Conservation (phyloP, 345 rosid species). For the Conringia planisiliqua region DNA sequence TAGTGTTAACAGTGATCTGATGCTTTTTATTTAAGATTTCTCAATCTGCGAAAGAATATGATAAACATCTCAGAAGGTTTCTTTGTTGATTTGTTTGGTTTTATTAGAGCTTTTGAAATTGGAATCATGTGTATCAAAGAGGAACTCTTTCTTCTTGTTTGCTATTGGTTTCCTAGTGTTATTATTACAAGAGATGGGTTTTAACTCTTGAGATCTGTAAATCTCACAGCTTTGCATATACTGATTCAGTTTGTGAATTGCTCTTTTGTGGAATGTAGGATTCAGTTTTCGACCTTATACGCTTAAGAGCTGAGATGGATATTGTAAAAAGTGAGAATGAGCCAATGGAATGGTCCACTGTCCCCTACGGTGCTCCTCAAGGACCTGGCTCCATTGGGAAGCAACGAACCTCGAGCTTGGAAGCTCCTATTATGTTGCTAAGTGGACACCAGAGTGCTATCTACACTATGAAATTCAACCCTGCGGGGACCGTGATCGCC, state of each 20-base stretch:
- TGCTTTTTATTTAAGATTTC: not conserved
- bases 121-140: not conserved
- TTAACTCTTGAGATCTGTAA: not conserved
- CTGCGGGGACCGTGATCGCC: conserved; percentile 69
- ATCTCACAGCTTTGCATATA: not conserved
- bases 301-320: conserved; percentile 40
- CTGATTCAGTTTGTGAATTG: not conserved
- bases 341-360: conserved; percentile 90
- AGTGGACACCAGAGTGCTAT: conserved; percentile 74
- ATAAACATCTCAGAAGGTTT: not conserved
- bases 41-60: not conserved
- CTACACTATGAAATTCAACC: conserved; percentile 81
- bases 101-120: not conserved
- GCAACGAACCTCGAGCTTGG: conserved; percentile 67
- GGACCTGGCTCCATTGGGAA: conserved; percentile 40
- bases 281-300: not conserved
- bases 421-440: conserved; percentile 79
- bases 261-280: not conserved
- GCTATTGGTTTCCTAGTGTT: not conserved
- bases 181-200: not conserved
- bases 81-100: not conserved
- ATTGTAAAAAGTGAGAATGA: conserved; percentile 47
- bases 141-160: not conserved
- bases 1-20: not conserved
- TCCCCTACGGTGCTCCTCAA: conserved; percentile 47